Evolutionary conservation across 805 yeast species (phyloP).

Genomic region (Hemisphaericaspora nanyangensis): DNA sequence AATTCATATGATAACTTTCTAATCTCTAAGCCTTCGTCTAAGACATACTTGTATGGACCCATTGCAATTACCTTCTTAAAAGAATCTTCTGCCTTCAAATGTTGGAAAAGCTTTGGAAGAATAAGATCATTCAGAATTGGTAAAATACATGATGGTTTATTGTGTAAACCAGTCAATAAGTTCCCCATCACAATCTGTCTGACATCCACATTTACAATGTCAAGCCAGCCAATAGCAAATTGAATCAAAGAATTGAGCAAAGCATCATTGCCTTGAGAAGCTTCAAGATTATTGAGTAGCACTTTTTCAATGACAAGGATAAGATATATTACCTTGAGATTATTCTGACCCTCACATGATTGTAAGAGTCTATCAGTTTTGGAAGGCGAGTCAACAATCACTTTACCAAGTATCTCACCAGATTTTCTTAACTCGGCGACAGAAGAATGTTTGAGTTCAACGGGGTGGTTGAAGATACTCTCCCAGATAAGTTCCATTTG

Average conservation of each 20-base stretch:
- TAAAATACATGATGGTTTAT: slow-evolving; percentile 45
- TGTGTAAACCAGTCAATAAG: slow-evolving; percentile 56
- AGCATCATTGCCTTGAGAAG: slow-evolving; percentile 9
- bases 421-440: slow-evolving; percentile 27
- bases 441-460: slow-evolving; percentile 14
- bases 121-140: slow-evolving; percentile 40
- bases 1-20: slow-evolving; percentile 72
- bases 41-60: slow-evolving; percentile 83
- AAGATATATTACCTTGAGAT: slow-evolving; percentile 21
- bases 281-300: slow-evolving; percentile 17
- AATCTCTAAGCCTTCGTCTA: slow-evolving; percentile 73
- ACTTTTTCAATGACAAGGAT: slow-evolving; percentile 32
- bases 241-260: slow-evolving; percentile 13
- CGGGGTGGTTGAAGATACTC: slow-evolving; percentile 11
- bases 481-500: slow-evolving; percentile 22
- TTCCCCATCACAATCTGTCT: slow-evolving; percentile 58
- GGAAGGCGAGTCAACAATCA: slow-evolving; percentile 10
- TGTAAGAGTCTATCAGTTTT: slow-evolving; percentile 9
- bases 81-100: slow-evolving; percentile 51
- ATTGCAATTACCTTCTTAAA: slow-evolving; percentile 66
- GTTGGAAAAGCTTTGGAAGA: slow-evolving; percentile 50
- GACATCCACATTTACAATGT: slow-evolving; percentile 42
- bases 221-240: slow-evolving; percentile 19
- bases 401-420: slow-evolving; percentile 34
- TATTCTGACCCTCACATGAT: slow-evolving; percentile 4